Base-by-base conservation (phyloP, 192 early-diverging fungal species). In the Borealophlyctis nickersoniae region DNA sequence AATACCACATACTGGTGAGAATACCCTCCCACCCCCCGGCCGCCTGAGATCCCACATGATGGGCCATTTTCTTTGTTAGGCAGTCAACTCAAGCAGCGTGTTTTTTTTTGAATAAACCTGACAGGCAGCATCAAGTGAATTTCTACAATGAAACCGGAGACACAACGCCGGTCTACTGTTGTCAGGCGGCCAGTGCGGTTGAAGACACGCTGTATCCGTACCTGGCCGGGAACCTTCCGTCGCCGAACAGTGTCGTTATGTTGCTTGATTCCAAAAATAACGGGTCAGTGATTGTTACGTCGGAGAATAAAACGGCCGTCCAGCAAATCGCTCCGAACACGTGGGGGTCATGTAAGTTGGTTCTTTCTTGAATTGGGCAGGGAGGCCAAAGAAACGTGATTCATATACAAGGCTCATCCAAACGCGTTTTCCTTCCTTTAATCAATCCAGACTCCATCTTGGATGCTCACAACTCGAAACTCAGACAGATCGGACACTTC, bases 121-220 rank as follows among this genome's bases (percentile, higher is more conserved):
- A n/a, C n/a, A n/a, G n/a, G n/a, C n/a, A n/a, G n/a, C n/a, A n/a
- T n/a, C n/a, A n/a, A n/a, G 52, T 54, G n/a, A 54, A 54, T 24
- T 16, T 54, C 13, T 54, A 54, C 52, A 24, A 7, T 27, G 27
- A 54, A 16, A 7, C 13, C 52, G 24, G 7, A 27, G 11, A 7
- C 13, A 54, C 9, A 11, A 9, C 24, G 16, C 52, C 52, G 11
- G 16, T 27, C 9, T 27, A 54, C 24, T 27, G 16, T 23, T 54
- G 52, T 54, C 52, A 54, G 24, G 52, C 52, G n/a, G 52, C n/a
- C 9, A 27, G 52, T 7, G 9, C 52, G 7, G 16, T 54, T 27
- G 24, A 54, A 24, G 27, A 24, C 52, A 16, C 13, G n/a, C 52
- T 54, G 11, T 16, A 54, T 27, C 52, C 52, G 11, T 24, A 19